Evolutionary conservation across 805 yeast genomes (phyloP), one percentile per base, ranked within the genome.

Genomic region (Wickerhamomyces hampshirensis): DNA sequence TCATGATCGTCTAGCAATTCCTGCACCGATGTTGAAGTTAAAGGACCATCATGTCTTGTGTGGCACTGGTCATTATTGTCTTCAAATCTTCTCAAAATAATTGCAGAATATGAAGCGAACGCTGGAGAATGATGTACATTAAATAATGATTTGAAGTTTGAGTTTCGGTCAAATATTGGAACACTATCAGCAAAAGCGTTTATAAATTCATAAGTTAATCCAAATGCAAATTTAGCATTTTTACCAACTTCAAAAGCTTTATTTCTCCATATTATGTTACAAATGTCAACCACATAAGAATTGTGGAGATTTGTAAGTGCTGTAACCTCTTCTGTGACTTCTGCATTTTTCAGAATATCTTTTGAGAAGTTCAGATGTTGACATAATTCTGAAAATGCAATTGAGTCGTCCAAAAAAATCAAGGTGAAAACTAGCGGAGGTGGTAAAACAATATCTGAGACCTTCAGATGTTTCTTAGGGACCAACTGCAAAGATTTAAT

Each of bases 261-360:
- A 43, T 75, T 73, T 40, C 81, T 55, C 84, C 84, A 78, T 0
- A 72, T 32, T 11, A 70, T 58, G 39, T 78, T 77, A 41, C 79
- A 64, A 6, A 70, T 49, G 47, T 78, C 84, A 66, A 74, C 69
- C 8, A 77, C 69, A 39, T 68, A 72, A 0, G 75, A 56, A 38
- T 75, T 75, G 32, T 70, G 75, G 5, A 69, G 33, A 8, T 46
- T 44, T 5, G 52, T 52, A 34, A 65, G 63, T 24, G 52, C 42
- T 4, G 43, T 26, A 5, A 51, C 39, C 14, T 43, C 47, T 5
- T 47, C 46, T 7, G 39, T 37, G 6, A 34, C 23, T 5, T 40
- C 45, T 3, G 40, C 40, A 5, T 33, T 35, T 24, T 36, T 44
- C 11, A 52, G 29, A 14, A 46, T 29, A 5, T 23, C 10, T 30